phyloP scores from a whole-genome alignment of 805 yeast species.

The Kodamaea hsintzibuensis region DNA sequence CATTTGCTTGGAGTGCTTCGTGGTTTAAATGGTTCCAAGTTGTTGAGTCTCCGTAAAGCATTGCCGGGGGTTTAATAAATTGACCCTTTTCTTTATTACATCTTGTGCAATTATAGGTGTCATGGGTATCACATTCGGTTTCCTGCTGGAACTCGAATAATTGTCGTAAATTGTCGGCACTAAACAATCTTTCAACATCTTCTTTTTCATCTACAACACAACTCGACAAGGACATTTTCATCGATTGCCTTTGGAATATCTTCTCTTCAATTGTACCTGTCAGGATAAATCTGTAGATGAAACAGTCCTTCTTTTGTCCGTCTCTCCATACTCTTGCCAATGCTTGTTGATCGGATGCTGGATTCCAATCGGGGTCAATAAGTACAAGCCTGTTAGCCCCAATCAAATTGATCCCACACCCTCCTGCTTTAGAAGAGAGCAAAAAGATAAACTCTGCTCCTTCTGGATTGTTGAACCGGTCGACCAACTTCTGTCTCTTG shows the following conservation, averaged over 20 bases:
- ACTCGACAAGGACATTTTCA: slow-evolving; percentile 88
- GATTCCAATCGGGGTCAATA: slow-evolving; percentile 96
- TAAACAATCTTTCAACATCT: slow-evolving; percentile 89
- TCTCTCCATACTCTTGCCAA: slow-evolving; percentile 98
- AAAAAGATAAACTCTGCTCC: slow-evolving; percentile 85
- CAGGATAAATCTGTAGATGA: slow-evolving; percentile 87
- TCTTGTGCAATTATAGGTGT: slow-evolving; percentile 83
- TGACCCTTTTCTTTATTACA: slow-evolving; percentile 60
- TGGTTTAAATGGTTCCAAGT: slow-evolving; percentile 92
- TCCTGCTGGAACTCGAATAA: slow-evolving; percentile 69
- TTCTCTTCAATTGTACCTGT: slow-evolving; percentile 97
- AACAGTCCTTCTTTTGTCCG: slow-evolving; percentile 97
- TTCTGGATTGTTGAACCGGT: slow-evolving; percentile 86
- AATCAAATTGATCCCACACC: slow-evolving; percentile 95
- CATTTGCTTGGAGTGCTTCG: slow-evolving; percentile 58
- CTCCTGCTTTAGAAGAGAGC: slow-evolving; percentile 95
- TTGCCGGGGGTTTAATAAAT: slow-evolving; percentile 65
- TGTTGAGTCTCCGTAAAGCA: slow-evolving; percentile 96
- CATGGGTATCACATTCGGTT: slow-evolving; percentile 88
- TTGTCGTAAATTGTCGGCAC: slow-evolving; percentile 75
- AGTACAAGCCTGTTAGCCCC: slow-evolving; percentile 92
- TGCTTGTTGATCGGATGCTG: slow-evolving; percentile 98
- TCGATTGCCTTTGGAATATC: slow-evolving; percentile 91
- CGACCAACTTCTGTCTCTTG: slow-evolving; percentile 91
- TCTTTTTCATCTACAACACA: slow-evolving; percentile 97